Conservation (phyloP, 495 filamentous ascomycete species). For the Tuber borchii region DNA sequence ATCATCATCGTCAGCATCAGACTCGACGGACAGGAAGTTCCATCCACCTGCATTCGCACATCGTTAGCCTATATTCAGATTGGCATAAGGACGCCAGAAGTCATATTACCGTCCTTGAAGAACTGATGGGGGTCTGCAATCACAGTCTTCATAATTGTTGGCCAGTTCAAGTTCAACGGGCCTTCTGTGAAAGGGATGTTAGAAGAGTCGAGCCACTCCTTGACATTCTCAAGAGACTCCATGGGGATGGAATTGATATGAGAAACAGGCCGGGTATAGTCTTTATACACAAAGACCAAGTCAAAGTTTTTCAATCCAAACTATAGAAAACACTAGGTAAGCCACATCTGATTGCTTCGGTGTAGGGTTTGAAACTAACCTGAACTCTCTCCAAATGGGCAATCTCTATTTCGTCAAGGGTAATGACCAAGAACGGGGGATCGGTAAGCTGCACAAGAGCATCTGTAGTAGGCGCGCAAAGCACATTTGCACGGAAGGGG, state of each 20-base stretch:
- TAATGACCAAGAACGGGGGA: conserved; percentile 90
- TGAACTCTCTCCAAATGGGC: conserved; percentile 95
- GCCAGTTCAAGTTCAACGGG: conserved; percentile 96
- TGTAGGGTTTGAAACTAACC: conserved; percentile 43
- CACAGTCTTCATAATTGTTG: conserved; percentile 99
- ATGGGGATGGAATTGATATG: conserved; percentile 99
- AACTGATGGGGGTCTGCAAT: conserved; percentile 87
- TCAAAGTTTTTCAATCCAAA: conserved; percentile 99
- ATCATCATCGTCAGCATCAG: conserved; percentile 72
- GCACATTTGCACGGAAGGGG: conserved; percentile 86
- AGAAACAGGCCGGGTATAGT: conserved; percentile 75
- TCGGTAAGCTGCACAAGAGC: conserved; percentile 97
- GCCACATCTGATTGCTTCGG: conserved; percentile 3
- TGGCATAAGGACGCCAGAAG: not conserved
- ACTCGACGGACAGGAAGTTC: conserved; percentile 83
- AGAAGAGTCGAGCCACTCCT: conserved; percentile 94
- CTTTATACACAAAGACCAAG: conserved; percentile 94
- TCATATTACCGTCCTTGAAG: conserved; percentile 66
- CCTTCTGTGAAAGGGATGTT: conserved; percentile 93
- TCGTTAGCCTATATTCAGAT: conserved; percentile 9
- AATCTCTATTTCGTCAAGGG: conserved; percentile 89
- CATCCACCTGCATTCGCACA: conserved; percentile 54
- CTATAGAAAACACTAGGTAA: conserved; percentile 40
- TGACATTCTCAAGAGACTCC: conserved; percentile 86
- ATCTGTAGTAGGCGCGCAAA: conserved; percentile 92